Evolutionary conservation across 192 early-diverging fungal genomes (phyloP).

Genomic region (Mortierella alpina): DNA sequence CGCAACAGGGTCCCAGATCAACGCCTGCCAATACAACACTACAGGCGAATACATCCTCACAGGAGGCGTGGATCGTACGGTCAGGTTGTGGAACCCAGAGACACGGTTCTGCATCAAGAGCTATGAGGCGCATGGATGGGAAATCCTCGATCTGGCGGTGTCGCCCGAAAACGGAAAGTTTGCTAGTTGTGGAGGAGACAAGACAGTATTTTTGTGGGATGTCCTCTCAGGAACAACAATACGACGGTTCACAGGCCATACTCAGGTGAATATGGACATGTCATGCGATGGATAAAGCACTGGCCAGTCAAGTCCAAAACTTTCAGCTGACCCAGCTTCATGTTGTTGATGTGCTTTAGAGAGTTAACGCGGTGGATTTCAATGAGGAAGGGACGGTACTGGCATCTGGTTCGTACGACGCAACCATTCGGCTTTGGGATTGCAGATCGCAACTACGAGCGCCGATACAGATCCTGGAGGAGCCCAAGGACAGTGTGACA

Average conservation of each 20-base stretch:
- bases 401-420: conserved; percentile 79
- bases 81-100: conserved; percentile 76
- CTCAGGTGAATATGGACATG: conserved; percentile 69
- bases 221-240: conserved; percentile 76
- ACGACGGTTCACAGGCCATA: conserved; percentile 83
- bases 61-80: conserved; percentile 78
- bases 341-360: conserved; percentile 33
- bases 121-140: conserved; percentile 89
- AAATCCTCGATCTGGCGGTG: conserved; percentile 77
- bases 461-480: conserved; percentile 86
- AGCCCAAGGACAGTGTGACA: conserved; percentile 89
- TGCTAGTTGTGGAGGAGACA: conserved; percentile 86
- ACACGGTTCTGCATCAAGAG: conserved; percentile 78
- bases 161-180: conserved; percentile 76
- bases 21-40: conserved; percentile 66
- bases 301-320: not conserved
- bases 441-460: conserved; percentile 69
- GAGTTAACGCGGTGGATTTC: conserved; percentile 87
- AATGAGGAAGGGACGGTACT: conserved; percentile 82
- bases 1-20: conserved; percentile 45
- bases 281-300: conserved; percentile 72
- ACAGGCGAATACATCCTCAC: conserved; percentile 87
- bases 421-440: conserved; percentile 85
- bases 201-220: conserved; percentile 89
- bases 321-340: not conserved